phyloP scores from a whole-genome alignment of 768 basidiomycete species.

The Kwoniella dendrophila region DNA sequence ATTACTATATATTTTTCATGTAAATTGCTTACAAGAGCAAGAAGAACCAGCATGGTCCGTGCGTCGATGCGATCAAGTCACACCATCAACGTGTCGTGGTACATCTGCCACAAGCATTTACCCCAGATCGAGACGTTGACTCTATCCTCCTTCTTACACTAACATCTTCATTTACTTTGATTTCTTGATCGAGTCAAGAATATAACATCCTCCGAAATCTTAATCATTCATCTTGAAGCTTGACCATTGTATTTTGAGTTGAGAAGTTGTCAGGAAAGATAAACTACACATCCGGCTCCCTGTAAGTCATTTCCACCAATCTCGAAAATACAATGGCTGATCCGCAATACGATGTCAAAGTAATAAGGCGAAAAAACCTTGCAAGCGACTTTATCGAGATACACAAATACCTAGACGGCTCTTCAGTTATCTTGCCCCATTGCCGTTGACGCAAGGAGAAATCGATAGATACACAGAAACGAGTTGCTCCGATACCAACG shows the following conservation, averaged over 20 bases:
- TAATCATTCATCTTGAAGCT: background rate
- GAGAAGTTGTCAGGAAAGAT: background rate
- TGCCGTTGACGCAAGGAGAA: background rate
- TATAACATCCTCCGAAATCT: too few relatives aligned
- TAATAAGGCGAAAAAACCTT: background rate
- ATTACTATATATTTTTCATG: too few relatives aligned
- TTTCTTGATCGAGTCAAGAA: too few relatives aligned
- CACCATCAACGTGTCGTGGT: background rate
- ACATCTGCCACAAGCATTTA: too few relatives aligned
- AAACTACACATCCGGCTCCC: constrained; percentile 2
- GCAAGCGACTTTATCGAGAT: too few relatives aligned
- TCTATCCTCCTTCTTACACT: background rate
- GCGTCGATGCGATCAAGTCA: background rate
- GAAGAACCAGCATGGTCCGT: too few relatives aligned
- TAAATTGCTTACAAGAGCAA: too few relatives aligned
- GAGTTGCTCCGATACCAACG: too few relatives aligned
- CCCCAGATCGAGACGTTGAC: too few relatives aligned
- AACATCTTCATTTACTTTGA: background rate
- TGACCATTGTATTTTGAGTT: too few relatives aligned
- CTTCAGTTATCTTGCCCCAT: background rate
- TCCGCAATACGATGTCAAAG: background rate
- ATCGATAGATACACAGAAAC: background rate
- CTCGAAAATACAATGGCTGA: background rate
- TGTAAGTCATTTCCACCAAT: background rate
- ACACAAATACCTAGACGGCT: background rate